Evolutionary conservation across 805 yeast species (phyloP).

Genomic region (Candida vaughaniae): DNA sequence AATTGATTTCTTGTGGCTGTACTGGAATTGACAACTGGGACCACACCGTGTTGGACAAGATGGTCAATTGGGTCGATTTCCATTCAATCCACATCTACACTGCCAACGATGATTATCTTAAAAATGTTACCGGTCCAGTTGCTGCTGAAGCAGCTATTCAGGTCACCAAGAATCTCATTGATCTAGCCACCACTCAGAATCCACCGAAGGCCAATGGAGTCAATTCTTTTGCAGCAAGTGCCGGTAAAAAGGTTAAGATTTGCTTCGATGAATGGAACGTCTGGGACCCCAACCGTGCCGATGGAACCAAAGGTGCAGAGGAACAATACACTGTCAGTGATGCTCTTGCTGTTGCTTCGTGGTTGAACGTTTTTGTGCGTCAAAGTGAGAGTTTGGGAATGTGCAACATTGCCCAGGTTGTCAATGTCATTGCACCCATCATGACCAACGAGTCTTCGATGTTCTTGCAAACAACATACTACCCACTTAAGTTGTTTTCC

Average conservation of each 20-base stretch:
- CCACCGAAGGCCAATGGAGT: conserved; percentile 13
- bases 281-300: conserved; percentile 33
- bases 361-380: conserved; percentile 33
- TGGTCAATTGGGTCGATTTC: conserved; percentile 23
- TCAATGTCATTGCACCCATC: conserved; percentile 36
- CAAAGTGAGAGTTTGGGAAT: conserved; percentile 28
- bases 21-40: conserved; percentile 31
- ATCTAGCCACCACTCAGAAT: conserved; percentile 25
- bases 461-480: conserved; percentile 29
- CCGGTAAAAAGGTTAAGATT: conserved; percentile 19
- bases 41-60: conserved; percentile 20
- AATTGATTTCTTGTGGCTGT: conserved; percentile 28
- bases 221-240: background rate
- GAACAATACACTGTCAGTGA: conserved; percentile 28
- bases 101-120: conserved; percentile 20
- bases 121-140: conserved; percentile 25
- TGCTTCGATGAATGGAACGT: conserved; percentile 38
- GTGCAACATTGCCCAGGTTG: conserved; percentile 34
- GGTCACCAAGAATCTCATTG: conserved; percentile 23
- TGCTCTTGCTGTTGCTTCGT: conserved; percentile 31
- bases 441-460: conserved; percentile 23
- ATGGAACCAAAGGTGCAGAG: conserved; percentile 29
- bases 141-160: conserved; percentile 33
- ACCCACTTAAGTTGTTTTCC: conserved; percentile 25
- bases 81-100: conserved; percentile 34